Evolutionary conservation across 768 basidiomycete species (phyloP).

Genomic region (Suillus ampliporus): DNA sequence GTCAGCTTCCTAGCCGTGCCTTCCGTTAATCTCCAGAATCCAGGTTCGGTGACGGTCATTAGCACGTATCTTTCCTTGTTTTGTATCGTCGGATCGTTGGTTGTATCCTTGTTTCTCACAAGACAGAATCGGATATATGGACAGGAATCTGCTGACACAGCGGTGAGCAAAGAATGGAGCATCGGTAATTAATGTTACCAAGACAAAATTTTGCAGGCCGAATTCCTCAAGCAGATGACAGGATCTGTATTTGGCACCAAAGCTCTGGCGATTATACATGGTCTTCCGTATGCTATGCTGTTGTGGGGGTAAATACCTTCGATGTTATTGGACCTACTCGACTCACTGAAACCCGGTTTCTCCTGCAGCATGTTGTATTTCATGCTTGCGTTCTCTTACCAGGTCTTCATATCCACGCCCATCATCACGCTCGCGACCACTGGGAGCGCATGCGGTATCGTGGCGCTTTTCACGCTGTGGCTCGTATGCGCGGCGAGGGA

Average conservation of each 20-base stretch:
- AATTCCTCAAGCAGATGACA: constrained; percentile 12
- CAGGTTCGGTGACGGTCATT: constrained; percentile 15
- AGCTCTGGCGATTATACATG: constrained; percentile 36
- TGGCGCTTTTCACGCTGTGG: constrained; percentile 29
- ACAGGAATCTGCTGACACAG: constrained; percentile 27
- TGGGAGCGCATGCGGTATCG: constrained; percentile 22
- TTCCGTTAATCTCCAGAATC: constrained; percentile 33
- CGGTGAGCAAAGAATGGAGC: constrained; percentile 28
- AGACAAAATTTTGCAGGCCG: constrained; percentile 5
- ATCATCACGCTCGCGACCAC: constrained; percentile 18
- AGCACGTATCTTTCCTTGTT: constrained; percentile 42
- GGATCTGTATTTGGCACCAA: constrained; percentile 20
- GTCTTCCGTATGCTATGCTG: constrained; percentile 39
- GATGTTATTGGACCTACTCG: neutral
- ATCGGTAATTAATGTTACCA: neutral
- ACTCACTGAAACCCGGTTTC: neutral
- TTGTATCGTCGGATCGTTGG: constrained; percentile 38
- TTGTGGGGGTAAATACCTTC: constrained; percentile 27
- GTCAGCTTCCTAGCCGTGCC: constrained; percentile 59
- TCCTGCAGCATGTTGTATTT: constrained; percentile 32
- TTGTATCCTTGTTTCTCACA: constrained; percentile 41
- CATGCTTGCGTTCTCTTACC: constrained; percentile 26
- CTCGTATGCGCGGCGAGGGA: constrained; percentile 4
- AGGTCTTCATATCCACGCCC: constrained; percentile 28
- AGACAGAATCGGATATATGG: constrained; percentile 41